phyloP scores from a whole-genome alignment of 225 moss, liverwort and hornwort species.

The Ulota crispa region DNA sequence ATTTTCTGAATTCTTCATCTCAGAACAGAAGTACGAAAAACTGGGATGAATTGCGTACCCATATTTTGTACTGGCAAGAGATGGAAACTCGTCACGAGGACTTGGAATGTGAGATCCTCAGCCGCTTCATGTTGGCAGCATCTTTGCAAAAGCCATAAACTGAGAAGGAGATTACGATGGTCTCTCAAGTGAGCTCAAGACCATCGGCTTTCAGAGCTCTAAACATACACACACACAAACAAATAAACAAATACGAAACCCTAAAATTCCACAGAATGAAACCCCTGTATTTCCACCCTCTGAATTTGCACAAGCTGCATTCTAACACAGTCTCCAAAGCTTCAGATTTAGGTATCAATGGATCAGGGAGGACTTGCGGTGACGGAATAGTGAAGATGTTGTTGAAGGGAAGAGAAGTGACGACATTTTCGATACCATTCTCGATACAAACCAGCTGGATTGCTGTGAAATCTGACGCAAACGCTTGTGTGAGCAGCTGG shows the following conservation, averaged over 20 bases:
- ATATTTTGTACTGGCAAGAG: slow-evolving; percentile 11
- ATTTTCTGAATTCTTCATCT: not conserved
- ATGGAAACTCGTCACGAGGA: slow-evolving; percentile 16
- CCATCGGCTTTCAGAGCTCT: not conserved
- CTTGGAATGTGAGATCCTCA: slow-evolving; percentile 12
- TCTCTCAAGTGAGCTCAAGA: not conserved
- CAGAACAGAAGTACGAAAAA: not conserved
- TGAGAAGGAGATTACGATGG: not conserved
- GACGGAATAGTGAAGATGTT: not conserved
- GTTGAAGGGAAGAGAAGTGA: not conserved
- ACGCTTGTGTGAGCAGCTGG: not conserved
- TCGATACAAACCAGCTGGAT: not conserved
- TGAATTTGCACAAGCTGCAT: not conserved
- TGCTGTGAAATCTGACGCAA: not conserved
- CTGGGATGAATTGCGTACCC: slow-evolving; percentile 22
- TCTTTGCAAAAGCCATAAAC: not conserved
- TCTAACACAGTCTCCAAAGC: not conserved
- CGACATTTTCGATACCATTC: not conserved
- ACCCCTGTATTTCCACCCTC: not conserved
- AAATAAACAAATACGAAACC: not conserved
- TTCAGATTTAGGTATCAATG: not conserved
- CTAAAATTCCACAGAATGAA: not conserved
- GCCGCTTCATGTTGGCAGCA: slow-evolving; percentile 33
- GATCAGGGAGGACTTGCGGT: not conserved
- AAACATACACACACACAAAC: not conserved